Evolutionary conservation across 2,329 filamentous ascomycete genomes (phyloP), one percentile per base, ranked within the genome.

Genomic region (Immersiporthe knoxdaviesiana): DNA sequence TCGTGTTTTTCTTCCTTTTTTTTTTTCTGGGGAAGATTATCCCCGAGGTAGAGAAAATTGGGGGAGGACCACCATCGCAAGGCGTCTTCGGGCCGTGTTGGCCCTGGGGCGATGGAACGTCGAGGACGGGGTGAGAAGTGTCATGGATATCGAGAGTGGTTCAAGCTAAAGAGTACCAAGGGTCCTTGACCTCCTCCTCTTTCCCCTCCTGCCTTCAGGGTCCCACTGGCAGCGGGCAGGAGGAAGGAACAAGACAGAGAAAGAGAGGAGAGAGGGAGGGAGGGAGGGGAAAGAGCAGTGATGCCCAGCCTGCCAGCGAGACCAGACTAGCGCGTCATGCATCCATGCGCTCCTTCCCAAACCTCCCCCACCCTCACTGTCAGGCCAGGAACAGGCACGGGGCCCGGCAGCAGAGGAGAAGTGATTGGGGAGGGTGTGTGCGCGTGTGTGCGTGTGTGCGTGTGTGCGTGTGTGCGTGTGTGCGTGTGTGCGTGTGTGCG

Each of bases 111-210:
- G 35, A 21, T 54, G 35, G 24, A 56, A 52, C 60, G 37, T 62
- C n/a, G 32, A 18, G 18, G 41, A 3, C 47, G 50, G 24, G 3
- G 35, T 50, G 44, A 10, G 47, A 47, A 16, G 58, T 41, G n/a
- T 10, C 37, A 39, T 39, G 11, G 11, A 39, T 39, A 10, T 10
- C 11, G 37, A 35, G 35, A 44, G 58, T 24, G n/a, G n/a, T n/a
- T n/a, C 30, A 47, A 32, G 61, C 59, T 63, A 62, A 44, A 63
- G 63, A 58, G 47, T 37, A 56, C 47, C 52, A 47, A 67, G 52
- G 47, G 35, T 63, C 59, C 6, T 47, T 18, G 18, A n/a, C 44
- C 44, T n/a, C 44, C 18, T 21, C n/a, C n/a, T n/a, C n/a, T n/a
- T n/a, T n/a, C n/a, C n/a, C n/a, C 44, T n/a, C 44, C 18, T 21